Evolutionary conservation across 1,139 yeast genomes (phyloP).

Genomic region (Suhomyces panamericanus): DNA sequence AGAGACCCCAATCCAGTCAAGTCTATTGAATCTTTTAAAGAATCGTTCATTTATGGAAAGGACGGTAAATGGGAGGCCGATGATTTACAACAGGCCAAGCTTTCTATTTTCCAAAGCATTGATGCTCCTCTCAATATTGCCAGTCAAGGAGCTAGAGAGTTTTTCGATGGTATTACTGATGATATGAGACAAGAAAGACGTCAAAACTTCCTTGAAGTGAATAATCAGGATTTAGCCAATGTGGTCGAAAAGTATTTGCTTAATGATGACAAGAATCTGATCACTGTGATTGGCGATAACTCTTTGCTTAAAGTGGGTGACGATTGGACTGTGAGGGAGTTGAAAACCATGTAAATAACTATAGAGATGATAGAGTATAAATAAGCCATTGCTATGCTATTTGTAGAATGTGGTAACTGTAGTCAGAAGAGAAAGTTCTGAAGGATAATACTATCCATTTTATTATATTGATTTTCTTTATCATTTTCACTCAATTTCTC

Average conservation of each 20-base stretch:
- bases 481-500: no score
- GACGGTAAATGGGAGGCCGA: conserved; percentile 51
- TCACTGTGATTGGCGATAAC: conserved; percentile 56
- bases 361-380: neutral
- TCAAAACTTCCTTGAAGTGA: conserved; percentile 66
- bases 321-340: conserved; percentile 32
- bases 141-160: conserved; percentile 68
- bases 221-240: conserved; percentile 58
- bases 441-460: no score
- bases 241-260: conserved; percentile 63
- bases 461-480: no score
- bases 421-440: no score
- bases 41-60: conserved; percentile 58
- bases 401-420: no score
- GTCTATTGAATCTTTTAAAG: conserved; percentile 61
- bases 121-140: conserved; percentile 89
- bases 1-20: conserved; percentile 86
- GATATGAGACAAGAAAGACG: conserved; percentile 82
- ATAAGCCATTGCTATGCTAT: neutral
- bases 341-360: conserved; percentile 8
- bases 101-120: conserved; percentile 84
- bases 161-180: conserved; percentile 71
- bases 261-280: conserved; percentile 27
- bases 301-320: conserved; percentile 30
- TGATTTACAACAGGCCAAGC: conserved; percentile 85